Conservation (phyloP, 768 basidiomycete species). For the Tephrocybe sp. region DNA sequence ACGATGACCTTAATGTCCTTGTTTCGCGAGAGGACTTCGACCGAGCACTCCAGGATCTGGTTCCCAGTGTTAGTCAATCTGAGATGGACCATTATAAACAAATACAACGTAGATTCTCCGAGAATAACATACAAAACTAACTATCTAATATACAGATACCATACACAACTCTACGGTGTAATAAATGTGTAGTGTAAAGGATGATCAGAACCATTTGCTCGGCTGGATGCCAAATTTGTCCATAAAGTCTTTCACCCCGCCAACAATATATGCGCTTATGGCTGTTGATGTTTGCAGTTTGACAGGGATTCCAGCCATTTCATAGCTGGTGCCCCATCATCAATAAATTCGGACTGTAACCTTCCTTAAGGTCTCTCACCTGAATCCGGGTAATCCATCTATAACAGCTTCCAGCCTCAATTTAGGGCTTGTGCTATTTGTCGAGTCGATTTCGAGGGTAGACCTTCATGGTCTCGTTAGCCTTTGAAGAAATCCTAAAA, state of each 20-base stretch:
- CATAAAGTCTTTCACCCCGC: slow-evolving; percentile 52
- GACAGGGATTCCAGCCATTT: slow-evolving; percentile 47
- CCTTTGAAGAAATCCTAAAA: neutral
- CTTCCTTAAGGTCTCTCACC: too few relatives aligned
- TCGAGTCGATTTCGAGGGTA: slow-evolving; percentile 67
- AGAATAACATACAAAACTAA: slow-evolving; percentile 7
- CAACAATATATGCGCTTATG: slow-evolving; percentile 44
- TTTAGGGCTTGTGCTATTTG: slow-evolving; percentile 45
- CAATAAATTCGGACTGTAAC: too few relatives aligned
- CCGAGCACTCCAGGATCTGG: slow-evolving; percentile 62
- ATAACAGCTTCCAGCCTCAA: slow-evolving; percentile 58
- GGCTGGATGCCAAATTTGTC: slow-evolving; percentile 53
- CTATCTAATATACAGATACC: neutral
- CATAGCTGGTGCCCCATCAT: slow-evolving; percentile 41
- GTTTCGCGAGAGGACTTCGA: slow-evolving; percentile 78
- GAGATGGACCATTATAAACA: slow-evolving; percentile 84
- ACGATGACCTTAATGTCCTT: slow-evolving; percentile 69
- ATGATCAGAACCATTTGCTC: slow-evolving; percentile 54
- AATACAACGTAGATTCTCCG: slow-evolving; percentile 70
- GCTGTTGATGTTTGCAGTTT: slow-evolving; percentile 39
- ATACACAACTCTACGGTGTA: neutral
- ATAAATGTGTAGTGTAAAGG: neutral
- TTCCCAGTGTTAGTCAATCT: slow-evolving; percentile 78
- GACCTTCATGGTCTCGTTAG: slow-evolving; percentile 41
- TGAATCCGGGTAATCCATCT: slow-evolving; percentile 52